These are phyloP conservation scores for Mallotus japonicus DNA, from an alignment of 441 rosid species.

Conservation along the genomic window DNA sequence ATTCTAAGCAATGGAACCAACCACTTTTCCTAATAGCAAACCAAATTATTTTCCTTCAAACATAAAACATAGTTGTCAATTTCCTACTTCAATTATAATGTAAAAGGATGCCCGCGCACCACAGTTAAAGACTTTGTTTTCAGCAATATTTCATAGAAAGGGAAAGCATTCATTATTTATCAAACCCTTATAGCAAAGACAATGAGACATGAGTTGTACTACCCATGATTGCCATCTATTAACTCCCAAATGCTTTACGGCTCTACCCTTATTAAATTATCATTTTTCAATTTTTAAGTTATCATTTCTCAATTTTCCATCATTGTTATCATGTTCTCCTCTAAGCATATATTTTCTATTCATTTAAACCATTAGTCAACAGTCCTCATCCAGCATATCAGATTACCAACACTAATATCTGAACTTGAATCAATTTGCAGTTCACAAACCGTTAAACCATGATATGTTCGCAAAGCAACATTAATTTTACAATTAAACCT, in stretches of 20 bases:
- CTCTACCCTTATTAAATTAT: background rate
- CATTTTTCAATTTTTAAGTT: background rate
- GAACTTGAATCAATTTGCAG: background rate
- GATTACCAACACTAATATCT: slow-evolving; percentile 5
- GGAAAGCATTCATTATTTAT: background rate
- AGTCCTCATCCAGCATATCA: background rate
- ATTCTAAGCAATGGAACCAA: background rate
- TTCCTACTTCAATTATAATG: background rate
- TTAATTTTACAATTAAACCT: background rate
- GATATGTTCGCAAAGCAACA: background rate
- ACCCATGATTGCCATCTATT: background rate
- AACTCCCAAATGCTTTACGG: background rate
- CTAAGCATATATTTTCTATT: background rate
- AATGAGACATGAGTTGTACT: background rate
- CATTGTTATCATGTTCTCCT: background rate
- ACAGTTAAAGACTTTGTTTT: background rate
- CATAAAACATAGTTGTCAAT: background rate
- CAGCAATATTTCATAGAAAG: background rate
- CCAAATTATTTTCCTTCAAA: background rate
- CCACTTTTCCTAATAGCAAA: no score
- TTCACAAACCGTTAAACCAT: background rate
- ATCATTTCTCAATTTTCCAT: background rate
- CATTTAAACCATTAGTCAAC: background rate
- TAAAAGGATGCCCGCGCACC: background rate
- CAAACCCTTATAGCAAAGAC: background rate